These are phyloP conservation scores for Raphidocelis subcapitata DNA, from an alignment of 139 green algal species.

Conservation along the genomic window DNA sequence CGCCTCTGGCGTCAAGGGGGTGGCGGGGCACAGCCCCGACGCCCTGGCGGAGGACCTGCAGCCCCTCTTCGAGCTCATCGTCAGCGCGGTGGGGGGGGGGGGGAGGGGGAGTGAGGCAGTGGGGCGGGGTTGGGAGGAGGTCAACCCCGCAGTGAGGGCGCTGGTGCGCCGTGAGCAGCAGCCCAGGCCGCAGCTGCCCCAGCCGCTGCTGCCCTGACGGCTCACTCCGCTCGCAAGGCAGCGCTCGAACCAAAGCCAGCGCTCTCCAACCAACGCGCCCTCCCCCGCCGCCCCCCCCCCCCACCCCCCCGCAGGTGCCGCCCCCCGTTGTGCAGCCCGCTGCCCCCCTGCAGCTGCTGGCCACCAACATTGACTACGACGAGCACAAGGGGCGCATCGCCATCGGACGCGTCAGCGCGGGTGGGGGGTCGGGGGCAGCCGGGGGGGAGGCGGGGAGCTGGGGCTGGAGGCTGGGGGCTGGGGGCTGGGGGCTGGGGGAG, in stretches of 20 bases:
- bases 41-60: slow-evolving; percentile 79
- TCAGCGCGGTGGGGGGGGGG: slow-evolving; percentile 60
- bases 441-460: not conserved
- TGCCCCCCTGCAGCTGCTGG: slow-evolving; percentile 90
- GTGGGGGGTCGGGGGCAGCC: slow-evolving; percentile 23
- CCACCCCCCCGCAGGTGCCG: slow-evolving; percentile 32
- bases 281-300: too few species aligned
- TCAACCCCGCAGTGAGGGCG: too few species aligned
- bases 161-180: too few species aligned
- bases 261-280: too few species aligned
- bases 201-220: too few species aligned
- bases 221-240: too few species aligned
- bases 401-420: slow-evolving; percentile 83
- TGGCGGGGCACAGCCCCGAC: slow-evolving; percentile 70
- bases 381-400: slow-evolving; percentile 95
- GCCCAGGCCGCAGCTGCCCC: too few species aligned
- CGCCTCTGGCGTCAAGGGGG: slow-evolving; percentile 88
- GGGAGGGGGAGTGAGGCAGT: too few species aligned
- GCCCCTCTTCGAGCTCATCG: slow-evolving; percentile 93
- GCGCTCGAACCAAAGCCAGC: too few species aligned
- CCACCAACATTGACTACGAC: slow-evolving; percentile 95
- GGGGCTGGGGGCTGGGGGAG: slow-evolving; percentile 7
- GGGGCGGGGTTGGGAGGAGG: too few species aligned
- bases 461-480: too few species aligned
- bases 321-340: slow-evolving; percentile 69